Percentiles rank a stretch among this genome's conserved stretches.
These are phyloP conservation scores for Cryptococcus hybrid DNA, from an alignment of 1,284 basidiomycete genomes.

Conservation along the genomic window DNA sequence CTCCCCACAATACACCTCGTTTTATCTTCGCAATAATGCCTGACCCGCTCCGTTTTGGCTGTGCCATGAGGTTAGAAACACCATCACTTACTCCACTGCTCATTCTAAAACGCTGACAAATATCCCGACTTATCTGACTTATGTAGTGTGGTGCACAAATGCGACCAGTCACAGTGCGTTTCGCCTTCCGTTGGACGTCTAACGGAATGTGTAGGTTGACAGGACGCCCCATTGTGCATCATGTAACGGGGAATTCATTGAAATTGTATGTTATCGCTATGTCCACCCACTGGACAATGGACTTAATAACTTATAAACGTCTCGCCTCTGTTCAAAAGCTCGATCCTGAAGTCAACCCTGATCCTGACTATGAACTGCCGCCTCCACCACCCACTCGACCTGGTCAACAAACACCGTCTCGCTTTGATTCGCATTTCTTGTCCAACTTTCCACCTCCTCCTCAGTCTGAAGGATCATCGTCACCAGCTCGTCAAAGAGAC, in stretches of 20 bases:
- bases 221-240: constrained; percentile 38
- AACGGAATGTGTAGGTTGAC: constrained; percentile 20
- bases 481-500: not conserved
- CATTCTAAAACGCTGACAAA: not conserved
- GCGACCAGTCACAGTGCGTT: constrained; percentile 34
- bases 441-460: constrained; percentile 1
- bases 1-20: too few relatives aligned
- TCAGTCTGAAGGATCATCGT: not conserved
- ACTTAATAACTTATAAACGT: not conserved
- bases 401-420: not conserved
- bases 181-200: not conserved
- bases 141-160: constrained; percentile 40
- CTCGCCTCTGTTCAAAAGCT: constrained; percentile 21
- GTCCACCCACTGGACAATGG: not conserved
- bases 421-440: not conserved
- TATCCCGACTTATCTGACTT: constrained; percentile 2
- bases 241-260: constrained; percentile 44
- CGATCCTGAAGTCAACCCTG: constrained; percentile 42
- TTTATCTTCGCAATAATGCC: constrained; percentile 14
- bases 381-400: constrained; percentile 33
- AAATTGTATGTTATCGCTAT: constrained; percentile 30
- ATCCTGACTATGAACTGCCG: constrained; percentile 41
- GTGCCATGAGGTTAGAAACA: constrained; percentile 37
- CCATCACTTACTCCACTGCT: too few relatives aligned
- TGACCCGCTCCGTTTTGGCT: constrained; percentile 37